Conservation (phyloP, 2,329 filamentous ascomycete species). For the Alternaria viburni region DNA sequence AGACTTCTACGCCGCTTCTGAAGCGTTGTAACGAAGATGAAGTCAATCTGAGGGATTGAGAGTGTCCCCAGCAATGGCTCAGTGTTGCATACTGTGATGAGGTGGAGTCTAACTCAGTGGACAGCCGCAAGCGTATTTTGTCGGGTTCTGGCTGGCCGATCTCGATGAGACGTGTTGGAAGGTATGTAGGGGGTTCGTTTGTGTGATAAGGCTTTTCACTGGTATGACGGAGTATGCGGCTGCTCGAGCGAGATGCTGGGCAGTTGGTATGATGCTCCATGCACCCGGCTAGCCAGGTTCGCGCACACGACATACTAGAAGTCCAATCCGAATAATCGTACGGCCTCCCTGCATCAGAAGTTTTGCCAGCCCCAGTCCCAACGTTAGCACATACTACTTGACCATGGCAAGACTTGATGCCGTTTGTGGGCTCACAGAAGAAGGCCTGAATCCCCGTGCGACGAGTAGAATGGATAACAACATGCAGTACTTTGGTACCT, state of each 20-base stretch:
- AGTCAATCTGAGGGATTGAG: background rate
- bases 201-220: too few relatives aligned
- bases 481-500: background rate
- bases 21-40: background rate
- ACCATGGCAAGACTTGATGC: background rate
- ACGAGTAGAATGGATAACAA: too few relatives aligned
- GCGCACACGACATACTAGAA: background rate
- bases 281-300: background rate
- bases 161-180: background rate
- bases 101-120: background rate
- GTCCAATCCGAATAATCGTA: background rate
- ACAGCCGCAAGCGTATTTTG: background rate
- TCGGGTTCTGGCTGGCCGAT: background rate
- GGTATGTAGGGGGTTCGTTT: too few relatives aligned
- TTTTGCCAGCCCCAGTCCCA: background rate
- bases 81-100: background rate
- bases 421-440: background rate
- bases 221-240: too few relatives aligned
- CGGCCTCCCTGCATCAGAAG: background rate
- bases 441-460: too few relatives aligned
- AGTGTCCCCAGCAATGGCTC: conserved; percentile 1
- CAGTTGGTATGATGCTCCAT: background rate
- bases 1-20: background rate
- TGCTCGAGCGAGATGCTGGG: background rate
- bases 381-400: background rate